A percentile compares a stretch with the other conserved stretches of the same genome.
Evolutionary conservation across 1,139 yeast genomes (phyloP).

Genomic region (Pichia sp.): DNA sequence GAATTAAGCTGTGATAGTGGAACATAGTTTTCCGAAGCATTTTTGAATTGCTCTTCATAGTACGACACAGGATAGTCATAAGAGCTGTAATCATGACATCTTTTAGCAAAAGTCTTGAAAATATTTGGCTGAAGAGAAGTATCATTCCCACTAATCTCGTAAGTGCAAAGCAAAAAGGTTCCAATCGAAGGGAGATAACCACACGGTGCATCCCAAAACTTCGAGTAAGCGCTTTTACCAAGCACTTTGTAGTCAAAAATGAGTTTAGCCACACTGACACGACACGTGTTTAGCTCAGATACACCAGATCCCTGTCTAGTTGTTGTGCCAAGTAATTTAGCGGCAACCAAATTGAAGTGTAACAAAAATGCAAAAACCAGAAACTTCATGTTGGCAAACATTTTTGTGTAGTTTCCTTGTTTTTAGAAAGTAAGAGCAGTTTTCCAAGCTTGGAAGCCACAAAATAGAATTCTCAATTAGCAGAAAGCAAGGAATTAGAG

Average conservation of each 20-base stretch:
- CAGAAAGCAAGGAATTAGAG: neutral
- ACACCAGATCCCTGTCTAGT: neutral
- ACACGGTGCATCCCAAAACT: constrained; percentile 17
- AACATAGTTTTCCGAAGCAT: constrained; percentile 14
- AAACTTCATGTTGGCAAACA: neutral
- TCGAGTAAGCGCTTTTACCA: neutral
- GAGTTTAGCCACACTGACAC: neutral
- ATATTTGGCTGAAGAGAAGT: constrained; percentile 7
- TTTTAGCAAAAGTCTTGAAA: constrained; percentile 15
- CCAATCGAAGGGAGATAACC: constrained; percentile 27
- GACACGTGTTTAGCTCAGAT: constrained; percentile 1
- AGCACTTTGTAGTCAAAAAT: constrained; percentile 12
- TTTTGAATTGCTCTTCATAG: constrained; percentile 7
- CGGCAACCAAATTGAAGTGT: neutral
- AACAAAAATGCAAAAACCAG: neutral
- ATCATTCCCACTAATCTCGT: constrained; percentile 14
- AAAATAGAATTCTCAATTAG: neutral
- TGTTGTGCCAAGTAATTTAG: neutral
- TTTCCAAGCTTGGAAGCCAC: neutral
- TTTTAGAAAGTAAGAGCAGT: neutral
- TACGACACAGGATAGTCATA: constrained; percentile 2
- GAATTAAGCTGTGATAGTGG: neutral
- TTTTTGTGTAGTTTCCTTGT: neutral
- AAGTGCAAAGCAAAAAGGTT: constrained; percentile 25
- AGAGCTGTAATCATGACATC: neutral